Conservation (phyloP, 495 filamentous ascomycete genomes). For the Penicillium ochrochloron region DNA sequence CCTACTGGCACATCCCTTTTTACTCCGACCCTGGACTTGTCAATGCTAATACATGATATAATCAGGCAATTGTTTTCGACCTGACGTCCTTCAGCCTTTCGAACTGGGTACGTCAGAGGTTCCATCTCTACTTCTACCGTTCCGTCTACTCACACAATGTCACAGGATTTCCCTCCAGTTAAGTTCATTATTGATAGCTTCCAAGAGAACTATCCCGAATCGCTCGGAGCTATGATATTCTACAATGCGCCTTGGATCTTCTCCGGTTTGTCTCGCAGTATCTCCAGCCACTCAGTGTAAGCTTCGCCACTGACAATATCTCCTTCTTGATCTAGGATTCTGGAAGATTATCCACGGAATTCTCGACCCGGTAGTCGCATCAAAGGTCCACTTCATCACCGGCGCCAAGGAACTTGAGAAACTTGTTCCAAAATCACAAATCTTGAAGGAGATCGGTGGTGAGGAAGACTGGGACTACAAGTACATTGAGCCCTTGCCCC, state of each 20-base stretch:
- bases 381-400: constrained; percentile 92
- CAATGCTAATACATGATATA: neutral
- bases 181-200: constrained; percentile 98
- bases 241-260: constrained; percentile 97
- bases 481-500: constrained; percentile 73
- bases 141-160: neutral
- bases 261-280: constrained; percentile 56
- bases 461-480: constrained; percentile 79
- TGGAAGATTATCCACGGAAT: constrained; percentile 89
- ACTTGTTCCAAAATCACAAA: constrained; percentile 68
- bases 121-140: neutral
- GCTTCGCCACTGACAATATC: neutral
- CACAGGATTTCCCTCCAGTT: constrained; percentile 86
- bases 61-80: constrained; percentile 83
- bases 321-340: constrained; percentile 52
- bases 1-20: neutral
- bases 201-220: constrained; percentile 94
- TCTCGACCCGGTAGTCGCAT: constrained; percentile 93
- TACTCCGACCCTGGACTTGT: neutral
- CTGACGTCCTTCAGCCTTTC: constrained; percentile 87
- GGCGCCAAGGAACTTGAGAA: constrained; percentile 72
- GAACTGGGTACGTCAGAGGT: constrained; percentile 71
- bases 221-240: constrained; percentile 81
- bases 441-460: constrained; percentile 81
- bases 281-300: neutral